These are phyloP conservation scores for Thelephora aurantiotincta DNA, from an alignment of 768 basidiomycete genomes.

Conservation along the genomic window DNA sequence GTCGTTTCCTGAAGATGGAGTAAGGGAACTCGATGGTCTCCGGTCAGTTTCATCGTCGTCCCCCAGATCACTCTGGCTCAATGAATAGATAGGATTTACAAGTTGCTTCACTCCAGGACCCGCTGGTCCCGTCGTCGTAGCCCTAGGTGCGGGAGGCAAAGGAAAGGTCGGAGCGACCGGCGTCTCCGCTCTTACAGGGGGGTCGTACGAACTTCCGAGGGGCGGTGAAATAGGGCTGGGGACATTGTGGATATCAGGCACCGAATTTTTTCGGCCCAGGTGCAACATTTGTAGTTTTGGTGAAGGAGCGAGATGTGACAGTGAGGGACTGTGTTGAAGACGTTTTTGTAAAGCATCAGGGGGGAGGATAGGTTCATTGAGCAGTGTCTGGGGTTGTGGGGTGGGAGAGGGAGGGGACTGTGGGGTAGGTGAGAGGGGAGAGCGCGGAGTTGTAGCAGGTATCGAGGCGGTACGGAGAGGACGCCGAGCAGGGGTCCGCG, in stretches of 20 bases:
- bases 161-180: slow-evolving; percentile 46
- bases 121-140: too few species aligned
- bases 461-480: slow-evolving; percentile 14
- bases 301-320: neutral
- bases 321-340: neutral
- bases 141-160: slow-evolving; percentile 50
- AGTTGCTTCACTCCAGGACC: slow-evolving; percentile 18
- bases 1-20: slow-evolving; percentile 8
- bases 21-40: slow-evolving; percentile 13
- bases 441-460: slow-evolving; percentile 5
- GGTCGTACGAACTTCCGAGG: slow-evolving; percentile 7
- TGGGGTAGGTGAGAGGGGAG: slow-evolving; percentile 4
- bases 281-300: neutral
- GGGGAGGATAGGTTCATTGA: neutral
- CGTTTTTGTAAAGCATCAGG: neutral
- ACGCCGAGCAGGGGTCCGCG: slow-evolving; percentile 10
- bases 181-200: slow-evolving; percentile 48
- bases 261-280: neutral
- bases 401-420: slow-evolving; percentile 3
- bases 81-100: slow-evolving; percentile 34
- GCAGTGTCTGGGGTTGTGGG: neutral
- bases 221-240: neutral
- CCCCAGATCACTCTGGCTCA: slow-evolving; percentile 41
- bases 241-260: neutral
- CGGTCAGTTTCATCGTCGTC: slow-evolving; percentile 11